phyloP scores from a whole-genome alignment of 305 asterid species.

The Fraxinus ornus region DNA sequence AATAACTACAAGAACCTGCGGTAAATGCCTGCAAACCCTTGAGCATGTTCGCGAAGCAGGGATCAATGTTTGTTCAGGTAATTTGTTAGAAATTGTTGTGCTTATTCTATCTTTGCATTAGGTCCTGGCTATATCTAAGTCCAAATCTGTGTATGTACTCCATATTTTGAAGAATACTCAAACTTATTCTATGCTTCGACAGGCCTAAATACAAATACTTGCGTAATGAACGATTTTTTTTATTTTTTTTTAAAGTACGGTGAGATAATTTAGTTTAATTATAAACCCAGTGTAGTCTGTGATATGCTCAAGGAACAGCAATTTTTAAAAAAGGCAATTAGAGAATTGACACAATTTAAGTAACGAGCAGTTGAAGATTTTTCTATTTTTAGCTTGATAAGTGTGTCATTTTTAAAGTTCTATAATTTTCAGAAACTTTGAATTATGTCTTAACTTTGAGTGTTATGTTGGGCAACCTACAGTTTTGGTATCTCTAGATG shows the following conservation, averaged over 20 bases:
- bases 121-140: not conserved
- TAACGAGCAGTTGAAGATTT: not conserved
- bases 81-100: not conserved
- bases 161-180: not conserved
- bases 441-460: not conserved
- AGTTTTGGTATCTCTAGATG: not conserved
- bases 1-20: slow-evolving; percentile 85
- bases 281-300: not conserved
- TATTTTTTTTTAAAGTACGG: not conserved
- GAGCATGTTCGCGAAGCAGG: slow-evolving; percentile 91
- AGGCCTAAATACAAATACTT: not conserved
- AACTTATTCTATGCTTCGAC: not conserved
- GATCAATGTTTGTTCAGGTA: slow-evolving; percentile 97
- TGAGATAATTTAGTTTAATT: not conserved
- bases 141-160: not conserved
- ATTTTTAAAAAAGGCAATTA: no score
- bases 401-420: not conserved
- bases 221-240: not conserved
- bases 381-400: not conserved
- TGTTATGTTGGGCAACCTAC: not conserved
- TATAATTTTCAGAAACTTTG: not conserved
- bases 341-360: not conserved
- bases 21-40: slow-evolving; percentile 87
- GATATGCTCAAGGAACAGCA: not conserved
- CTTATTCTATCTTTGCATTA: not conserved